Percentiles rank a stretch among this genome's conserved stretches.
Evolutionary conservation across 345 rosid species (phyloP).

Genomic region (Eucalyptus camaldulensis): DNA sequence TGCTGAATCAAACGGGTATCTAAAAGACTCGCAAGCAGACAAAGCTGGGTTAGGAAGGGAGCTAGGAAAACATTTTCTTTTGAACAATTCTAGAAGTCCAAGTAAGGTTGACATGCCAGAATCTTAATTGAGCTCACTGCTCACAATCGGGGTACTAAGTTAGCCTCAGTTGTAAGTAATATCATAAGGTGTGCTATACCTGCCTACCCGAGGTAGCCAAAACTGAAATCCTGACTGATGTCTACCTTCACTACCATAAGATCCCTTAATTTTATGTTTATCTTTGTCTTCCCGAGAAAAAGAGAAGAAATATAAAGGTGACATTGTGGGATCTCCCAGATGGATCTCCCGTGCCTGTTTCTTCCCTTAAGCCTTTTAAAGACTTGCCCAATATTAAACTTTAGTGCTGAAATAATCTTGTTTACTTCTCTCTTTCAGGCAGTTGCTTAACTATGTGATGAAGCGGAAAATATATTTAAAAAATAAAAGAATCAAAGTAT

Average conservation of each 20-base stretch:
- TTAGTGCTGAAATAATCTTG: background rate
- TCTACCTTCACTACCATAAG: accelerated
- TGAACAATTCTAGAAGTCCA: background rate
- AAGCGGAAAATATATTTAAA: background rate
- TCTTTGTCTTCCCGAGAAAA: accelerated
- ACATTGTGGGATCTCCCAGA: accelerated
- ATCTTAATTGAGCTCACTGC: background rate
- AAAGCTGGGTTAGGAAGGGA: background rate
- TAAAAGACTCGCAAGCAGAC: background rate
- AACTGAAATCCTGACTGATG: accelerated
- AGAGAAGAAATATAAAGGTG: accelerated
- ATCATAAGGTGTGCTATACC: no score
- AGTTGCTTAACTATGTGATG: background rate
- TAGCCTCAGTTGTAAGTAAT: no score
- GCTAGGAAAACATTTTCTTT: background rate
- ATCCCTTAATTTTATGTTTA: no score
- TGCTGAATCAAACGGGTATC: background rate
- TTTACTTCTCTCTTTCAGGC: background rate
- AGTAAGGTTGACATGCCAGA: background rate
- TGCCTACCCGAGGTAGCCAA: accelerated
- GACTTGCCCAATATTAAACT: background rate
- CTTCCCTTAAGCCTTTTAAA: no score
- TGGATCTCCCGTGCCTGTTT: accelerated
- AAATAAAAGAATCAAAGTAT: background rate
- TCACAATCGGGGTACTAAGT: no score